Evolutionary conservation across 176 grass and related monocot genomes (phyloP).

Genomic region (Sorghum bicolor): Sorghum_bicolor_NCBIv3 NC_012871.2:75812001-75812500

Average conservation of each 20-base stretch:
- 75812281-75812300: not conserved
- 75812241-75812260: not conserved
- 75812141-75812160: too few species aligned
- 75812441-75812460: constrained; percentile 67
- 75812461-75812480: constrained; percentile 77
- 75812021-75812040: too few species aligned
- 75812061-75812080: too few species aligned
- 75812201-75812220: not conserved
- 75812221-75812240: not conserved
- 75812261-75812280: not conserved
- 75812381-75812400: constrained; percentile 55
- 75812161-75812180: not conserved
- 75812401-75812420: constrained; percentile 77
- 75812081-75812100: too few species aligned
- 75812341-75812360: constrained; percentile 25
- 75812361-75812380: constrained; percentile 35
- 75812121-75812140: too few species aligned
- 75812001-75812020: too few species aligned
- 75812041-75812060: too few species aligned
- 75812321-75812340: not conserved
- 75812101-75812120: too few species aligned
- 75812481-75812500: not conserved
- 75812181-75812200: not conserved
- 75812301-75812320: not conserved
- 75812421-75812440: constrained; percentile 93